Evolutionary conservation across 1,284 basidiomycete genomes (phyloP), one percentile per base, ranked within the genome.

Genomic region (Pyrrhoderma lamaoense): DNA sequence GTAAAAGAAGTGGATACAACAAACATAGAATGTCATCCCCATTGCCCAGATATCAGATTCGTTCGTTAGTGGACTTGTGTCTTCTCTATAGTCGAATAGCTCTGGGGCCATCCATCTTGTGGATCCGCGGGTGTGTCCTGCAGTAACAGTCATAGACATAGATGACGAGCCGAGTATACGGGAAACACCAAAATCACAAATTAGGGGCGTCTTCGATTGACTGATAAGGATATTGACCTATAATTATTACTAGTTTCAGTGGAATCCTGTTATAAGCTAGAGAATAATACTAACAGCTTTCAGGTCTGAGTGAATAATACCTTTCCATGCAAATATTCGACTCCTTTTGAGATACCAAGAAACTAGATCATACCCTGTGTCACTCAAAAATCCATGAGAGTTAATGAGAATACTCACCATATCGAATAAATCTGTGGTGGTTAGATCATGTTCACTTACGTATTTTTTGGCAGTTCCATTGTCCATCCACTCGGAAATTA

Each of bases 401-500:
- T 16, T 13, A 36, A 19, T 8, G 7, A 9, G 7, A 18, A 14
- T 14, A 23, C 36, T 3, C 14, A 55, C 53, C 37, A 55, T 46
- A n/a, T 14, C 14, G 14, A 48, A 21, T n/a, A 55, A 8, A 22
- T 55, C 16, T 16, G 37, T 34, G 2, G 42, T 27, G 2, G 53
- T 21, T 27, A 50, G 44, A 22, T 8, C 25, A 19, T 44, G 47
- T 7, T 40, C 21, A 16, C 38, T 16, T 11, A 56, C 37, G 42
- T 49, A 56, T n/a, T 39, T 39, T 3, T 35, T 14, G 9, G 51
- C 42, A 18, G 50, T 52, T 11, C 54, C 51, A 25, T 52, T 52
- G 8, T 49, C 47, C 51, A 56, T 56, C 42, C 52, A 56, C 27
- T 56, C 54, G 11, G 54, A 56, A 16, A 56, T 23, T 16, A 56